Conservation (phyloP, 1,284 basidiomycete genomes). For the Pseudozyma sp. region DNA sequence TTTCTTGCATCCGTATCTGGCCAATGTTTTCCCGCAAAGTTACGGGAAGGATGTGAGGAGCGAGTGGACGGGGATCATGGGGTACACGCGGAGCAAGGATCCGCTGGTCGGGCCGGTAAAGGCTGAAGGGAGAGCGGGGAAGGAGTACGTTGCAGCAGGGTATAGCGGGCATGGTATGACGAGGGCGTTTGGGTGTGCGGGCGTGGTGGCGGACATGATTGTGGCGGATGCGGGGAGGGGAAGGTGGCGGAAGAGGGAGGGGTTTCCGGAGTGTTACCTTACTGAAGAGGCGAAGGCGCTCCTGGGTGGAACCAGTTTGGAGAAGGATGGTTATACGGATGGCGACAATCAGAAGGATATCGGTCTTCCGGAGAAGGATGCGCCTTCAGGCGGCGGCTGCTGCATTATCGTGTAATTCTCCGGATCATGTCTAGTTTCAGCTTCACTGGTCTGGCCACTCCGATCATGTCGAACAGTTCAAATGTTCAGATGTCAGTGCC, state of each 20-base stretch:
- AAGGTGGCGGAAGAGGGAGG: slow-evolving; percentile 74
- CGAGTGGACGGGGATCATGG: slow-evolving; percentile 85
- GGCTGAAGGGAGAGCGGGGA: slow-evolving; percentile 43
- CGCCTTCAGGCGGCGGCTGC: too few relatives aligned
- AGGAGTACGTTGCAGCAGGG: slow-evolving; percentile 81
- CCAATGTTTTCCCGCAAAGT: slow-evolving; percentile 71
- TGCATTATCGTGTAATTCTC: too few relatives aligned
- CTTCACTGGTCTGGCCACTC: too few relatives aligned
- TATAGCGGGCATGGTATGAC: slow-evolving; percentile 85
- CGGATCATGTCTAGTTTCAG: too few relatives aligned
- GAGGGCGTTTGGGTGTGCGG: slow-evolving; percentile 75
- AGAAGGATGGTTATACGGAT: too few relatives aligned
- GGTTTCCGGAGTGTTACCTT: slow-evolving; percentile 69
- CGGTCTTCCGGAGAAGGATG: too few relatives aligned
- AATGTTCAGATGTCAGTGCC: too few relatives aligned
- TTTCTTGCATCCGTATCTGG: slow-evolving; percentile 27
- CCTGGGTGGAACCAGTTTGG: not conserved
- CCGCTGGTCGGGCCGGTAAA: slow-evolving; percentile 74
- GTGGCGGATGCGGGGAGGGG: slow-evolving; percentile 72
- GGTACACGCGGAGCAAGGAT: slow-evolving; percentile 75
- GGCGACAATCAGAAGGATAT: too few relatives aligned
- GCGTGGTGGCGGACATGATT: slow-evolving; percentile 77
- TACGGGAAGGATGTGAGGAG: slow-evolving; percentile 73
- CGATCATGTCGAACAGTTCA: too few relatives aligned
- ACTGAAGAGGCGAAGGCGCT: slow-evolving; percentile 3